Percentiles rank a stretch among this genome's conserved stretches.
These are phyloP conservation scores for Yarrowia divulgata DNA, from an alignment of 805 yeast genomes.

Conservation along the genomic window DNA sequence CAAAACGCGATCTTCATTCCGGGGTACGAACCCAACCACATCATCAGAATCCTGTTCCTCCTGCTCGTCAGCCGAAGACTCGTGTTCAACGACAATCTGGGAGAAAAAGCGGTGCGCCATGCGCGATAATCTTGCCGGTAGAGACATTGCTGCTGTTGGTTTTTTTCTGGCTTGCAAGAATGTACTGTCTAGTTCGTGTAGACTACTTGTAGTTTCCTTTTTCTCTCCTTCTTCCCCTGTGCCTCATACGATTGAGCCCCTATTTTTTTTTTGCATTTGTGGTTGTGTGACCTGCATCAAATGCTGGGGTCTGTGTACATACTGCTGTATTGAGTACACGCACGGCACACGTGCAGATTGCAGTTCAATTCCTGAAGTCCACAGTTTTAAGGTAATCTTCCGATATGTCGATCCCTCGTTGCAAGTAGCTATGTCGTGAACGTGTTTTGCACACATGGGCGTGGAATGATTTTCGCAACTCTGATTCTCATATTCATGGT, in stretches of 20 bases:
- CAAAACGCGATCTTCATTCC: slow-evolving; percentile 11
- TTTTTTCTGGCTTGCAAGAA: no score
- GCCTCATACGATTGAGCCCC: slow-evolving; percentile 25
- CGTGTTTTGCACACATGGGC: slow-evolving; percentile 8
- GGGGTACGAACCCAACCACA: slow-evolving; percentile 11
- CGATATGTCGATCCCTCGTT: not conserved
- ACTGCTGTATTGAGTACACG: no score
- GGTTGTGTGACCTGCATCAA: slow-evolving; percentile 20
- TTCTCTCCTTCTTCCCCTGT: not conserved
- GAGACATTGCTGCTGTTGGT: not conserved
- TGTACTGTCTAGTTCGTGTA: no score
- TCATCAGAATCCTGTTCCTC: slow-evolving; percentile 10
- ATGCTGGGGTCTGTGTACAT: slow-evolving; percentile 2
- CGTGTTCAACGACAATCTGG: slow-evolving; percentile 23
- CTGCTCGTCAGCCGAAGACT: not conserved
- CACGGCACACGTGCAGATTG: not conserved
- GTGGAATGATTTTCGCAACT: slow-evolving; percentile 10
- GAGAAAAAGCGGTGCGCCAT: slow-evolving; percentile 31
- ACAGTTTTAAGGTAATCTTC: not conserved
- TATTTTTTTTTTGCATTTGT: slow-evolving; percentile 17
- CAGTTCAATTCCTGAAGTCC: slow-evolving; percentile 15
- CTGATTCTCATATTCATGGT: not conserved
- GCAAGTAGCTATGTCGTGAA: not conserved
- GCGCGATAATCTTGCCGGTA: slow-evolving; percentile 18
- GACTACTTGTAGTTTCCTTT: no score